Percentiles rank a stretch among this genome's conserved stretches.
Conservation (phyloP, 257 asterid species). For the Perilla frutescens region DNA sequence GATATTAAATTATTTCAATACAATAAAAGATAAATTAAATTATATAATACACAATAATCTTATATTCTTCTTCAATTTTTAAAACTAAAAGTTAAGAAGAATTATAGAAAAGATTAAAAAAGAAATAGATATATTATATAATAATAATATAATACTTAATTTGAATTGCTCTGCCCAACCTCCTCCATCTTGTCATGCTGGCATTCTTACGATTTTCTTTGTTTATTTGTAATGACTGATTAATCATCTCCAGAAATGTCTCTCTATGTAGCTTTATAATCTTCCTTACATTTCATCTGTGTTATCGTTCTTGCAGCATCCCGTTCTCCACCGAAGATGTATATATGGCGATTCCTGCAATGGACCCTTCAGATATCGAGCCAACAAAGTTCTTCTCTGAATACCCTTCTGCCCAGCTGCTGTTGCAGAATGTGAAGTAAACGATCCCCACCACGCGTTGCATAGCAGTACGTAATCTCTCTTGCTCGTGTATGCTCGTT, state of each 20-base stretch:
- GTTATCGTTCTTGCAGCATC: constrained; percentile 59
- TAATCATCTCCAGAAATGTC: neutral
- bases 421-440: constrained; percentile 57
- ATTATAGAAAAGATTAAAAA: no score
- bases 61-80: no score
- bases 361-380: constrained; percentile 77
- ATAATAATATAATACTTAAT: no score
- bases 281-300: neutral
- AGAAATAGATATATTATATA: no score
- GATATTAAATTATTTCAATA: no score
- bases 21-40: no score
- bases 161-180: no score
- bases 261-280: constrained; percentile 4
- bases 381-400: constrained; percentile 77
- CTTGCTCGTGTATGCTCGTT: no score
- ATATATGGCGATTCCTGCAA: constrained; percentile 91
- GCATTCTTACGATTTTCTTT: constrained; percentile 17
- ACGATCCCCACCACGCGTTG: constrained; percentile 15
- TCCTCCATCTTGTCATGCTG: neutral
- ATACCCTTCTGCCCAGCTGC: constrained; percentile 67
- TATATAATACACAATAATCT: no score
- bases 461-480: no score
- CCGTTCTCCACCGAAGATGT: constrained; percentile 98
- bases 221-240: no score
- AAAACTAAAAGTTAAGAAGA: no score